Base-by-base conservation (phyloP, 371 early-diverging fungal species). In the Conidiobolus incongruus region DNA sequence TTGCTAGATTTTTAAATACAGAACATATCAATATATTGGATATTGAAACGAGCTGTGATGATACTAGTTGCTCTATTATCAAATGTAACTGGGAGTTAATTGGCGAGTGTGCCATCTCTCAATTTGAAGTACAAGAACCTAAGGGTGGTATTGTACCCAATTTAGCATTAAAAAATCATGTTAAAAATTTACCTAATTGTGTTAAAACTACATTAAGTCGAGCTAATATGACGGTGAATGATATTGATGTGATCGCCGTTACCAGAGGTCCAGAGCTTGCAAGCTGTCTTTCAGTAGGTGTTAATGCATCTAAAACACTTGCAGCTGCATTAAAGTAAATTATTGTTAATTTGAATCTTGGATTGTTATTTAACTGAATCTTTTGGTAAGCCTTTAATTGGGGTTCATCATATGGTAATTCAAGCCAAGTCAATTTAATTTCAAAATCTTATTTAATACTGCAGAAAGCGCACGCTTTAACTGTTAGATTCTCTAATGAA, bases 401-500 rank as follows among this genome's bases (percentile, higher is more conserved):
- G 83, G 24, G 81, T 84, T 23, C 83, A 84, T 57, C 86, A 85
- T 48, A 84, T 83, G 84, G 74, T 68, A 66, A n/a, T n/a, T n/a
- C n/a, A n/a, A n/a, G n/a, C n/a, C n/a, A n/a, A n/a, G n/a, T n/a
- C n/a, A n/a, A n/a, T n/a, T n/a, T n/a, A n/a, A n/a, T n/a, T n/a
- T n/a, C n/a, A n/a, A n/a, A n/a, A n/a, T n/a, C n/a, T n/a, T n/a
- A n/a, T n/a, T n/a, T n/a, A n/a, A n/a, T n/a, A n/a, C 16, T 15
- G 13, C 10, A 68, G 69, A 78, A 81, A 56, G 81, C 77, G 3
- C 79, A 77, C 44, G 77, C 79, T 8, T 51, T 77, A 45, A 75
- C 73, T 38, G 76, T 75, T 24, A 61, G 78, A 12, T 52, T 81
- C 49, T 23, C 39, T 29, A 11, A 42, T 38, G 12, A 32, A 35